Evolutionary conservation across 768 basidiomycete species (phyloP).

Genomic region (Trametes cubensis): DNA sequence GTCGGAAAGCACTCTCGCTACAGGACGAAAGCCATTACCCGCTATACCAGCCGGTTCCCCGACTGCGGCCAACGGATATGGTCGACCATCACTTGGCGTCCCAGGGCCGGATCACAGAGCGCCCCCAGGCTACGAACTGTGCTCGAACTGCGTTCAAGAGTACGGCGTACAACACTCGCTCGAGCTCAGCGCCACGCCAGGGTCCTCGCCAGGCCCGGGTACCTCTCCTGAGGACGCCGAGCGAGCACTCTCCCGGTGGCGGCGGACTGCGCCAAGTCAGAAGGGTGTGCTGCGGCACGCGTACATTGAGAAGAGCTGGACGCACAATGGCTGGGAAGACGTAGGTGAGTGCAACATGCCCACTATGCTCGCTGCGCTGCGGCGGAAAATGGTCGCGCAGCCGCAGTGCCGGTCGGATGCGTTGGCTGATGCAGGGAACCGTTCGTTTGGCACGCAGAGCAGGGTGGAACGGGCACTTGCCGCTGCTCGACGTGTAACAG

Average conservation of each 20-base stretch:
- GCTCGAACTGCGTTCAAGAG: slow-evolving; percentile 74
- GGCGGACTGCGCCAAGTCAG: slow-evolving; percentile 65
- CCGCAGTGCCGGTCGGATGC: slow-evolving; percentile 7
- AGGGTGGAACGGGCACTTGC: slow-evolving; percentile 63
- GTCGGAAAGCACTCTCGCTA: slow-evolving; percentile 17
- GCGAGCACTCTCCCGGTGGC: slow-evolving; percentile 55
- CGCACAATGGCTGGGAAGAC: slow-evolving; percentile 80
- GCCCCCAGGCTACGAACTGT: slow-evolving; percentile 78
- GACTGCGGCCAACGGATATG: not conserved
- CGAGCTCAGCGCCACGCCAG: slow-evolving; percentile 54
- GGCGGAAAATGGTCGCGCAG: slow-evolving; percentile 5
- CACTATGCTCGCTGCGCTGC: not conserved
- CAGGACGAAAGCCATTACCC: slow-evolving; percentile 8
- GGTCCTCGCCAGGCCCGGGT: slow-evolving; percentile 46
- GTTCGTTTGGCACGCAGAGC: slow-evolving; percentile 50
- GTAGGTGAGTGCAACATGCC: slow-evolving; percentile 62
- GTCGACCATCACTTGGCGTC: slow-evolving; percentile 3
- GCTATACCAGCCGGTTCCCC: not conserved
- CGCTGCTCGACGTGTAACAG: slow-evolving; percentile 84
- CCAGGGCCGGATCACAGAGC: slow-evolving; percentile 15
- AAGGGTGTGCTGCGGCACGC: slow-evolving; percentile 84
- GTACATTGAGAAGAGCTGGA: slow-evolving; percentile 88
- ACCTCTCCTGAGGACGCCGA: slow-evolving; percentile 59
- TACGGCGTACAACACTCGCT: slow-evolving; percentile 81
- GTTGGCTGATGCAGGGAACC: slow-evolving; percentile 1